These are phyloP conservation scores for Millerago galiae DNA, from an alignment of 805 yeast genomes.

Conservation along the genomic window DNA sequence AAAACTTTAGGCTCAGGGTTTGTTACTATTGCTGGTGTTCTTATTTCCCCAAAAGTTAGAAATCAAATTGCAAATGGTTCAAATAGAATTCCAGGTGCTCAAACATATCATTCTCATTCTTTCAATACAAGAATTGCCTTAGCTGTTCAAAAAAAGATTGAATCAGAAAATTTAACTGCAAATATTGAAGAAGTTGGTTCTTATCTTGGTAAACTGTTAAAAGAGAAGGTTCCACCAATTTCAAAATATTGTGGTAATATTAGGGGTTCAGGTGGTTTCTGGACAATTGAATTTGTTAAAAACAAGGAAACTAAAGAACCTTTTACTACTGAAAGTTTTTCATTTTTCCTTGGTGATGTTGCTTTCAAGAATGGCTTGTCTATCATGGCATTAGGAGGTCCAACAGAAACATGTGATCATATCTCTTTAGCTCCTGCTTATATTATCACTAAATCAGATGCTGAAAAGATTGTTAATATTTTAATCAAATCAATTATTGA, in stretches of 20 bases:
- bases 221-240: conserved; percentile 13
- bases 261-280: conserved; percentile 45
- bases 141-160: conserved; percentile 34
- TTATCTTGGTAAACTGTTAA: conserved; percentile 31
- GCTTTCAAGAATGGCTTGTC: conserved; percentile 32
- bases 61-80: not conserved
- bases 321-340: conserved; percentile 26
- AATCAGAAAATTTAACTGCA: conserved; percentile 25
- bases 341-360: conserved; percentile 22
- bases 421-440: conserved; percentile 35
- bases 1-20: conserved; percentile 31
- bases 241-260: conserved; percentile 35
- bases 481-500: conserved; percentile 8
- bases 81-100: conserved; percentile 29
- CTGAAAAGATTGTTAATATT: conserved; percentile 27
- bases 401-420: conserved; percentile 35
- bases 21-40: conserved; percentile 34
- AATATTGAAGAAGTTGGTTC: conserved; percentile 36
- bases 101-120: conserved; percentile 38
- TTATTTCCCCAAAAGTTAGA: conserved; percentile 28
- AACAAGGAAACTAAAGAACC: conserved; percentile 37
- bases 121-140: conserved; percentile 35
- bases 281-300: conserved; percentile 42
- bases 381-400: conserved; percentile 31
- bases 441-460: conserved; percentile 28